A percentile compares a stretch with the other conserved stretches of the same genome.
Evolutionary conservation across 345 rosid genomes (phyloP).

Genomic region (Mangifera indica): DNA sequence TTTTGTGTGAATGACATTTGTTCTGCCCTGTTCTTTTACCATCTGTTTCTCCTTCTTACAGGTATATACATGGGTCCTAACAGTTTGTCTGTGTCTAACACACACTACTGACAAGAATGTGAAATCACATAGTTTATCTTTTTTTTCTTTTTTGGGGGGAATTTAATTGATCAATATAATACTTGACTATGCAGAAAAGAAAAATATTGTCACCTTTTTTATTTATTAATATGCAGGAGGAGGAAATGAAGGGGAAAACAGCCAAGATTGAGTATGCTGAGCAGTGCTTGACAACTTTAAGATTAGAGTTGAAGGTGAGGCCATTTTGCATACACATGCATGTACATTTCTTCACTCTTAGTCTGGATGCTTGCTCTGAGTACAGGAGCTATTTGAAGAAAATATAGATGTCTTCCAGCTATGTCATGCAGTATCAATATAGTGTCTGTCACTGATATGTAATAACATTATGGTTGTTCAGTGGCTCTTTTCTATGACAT

Average conservation of each 20-base stretch:
- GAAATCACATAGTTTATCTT: background rate
- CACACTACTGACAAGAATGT: background rate
- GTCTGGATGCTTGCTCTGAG: background rate
- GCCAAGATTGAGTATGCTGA: conserved; percentile 73
- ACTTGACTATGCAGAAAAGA: background rate
- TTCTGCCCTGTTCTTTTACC: no score
- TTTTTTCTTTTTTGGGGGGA: background rate
- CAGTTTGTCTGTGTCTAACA: background rate
- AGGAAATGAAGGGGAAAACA: conserved; percentile 69
- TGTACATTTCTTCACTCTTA: background rate
- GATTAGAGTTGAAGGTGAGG: conserved; percentile 81
- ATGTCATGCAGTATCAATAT: background rate
- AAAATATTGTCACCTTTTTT: conserved; percentile 5
- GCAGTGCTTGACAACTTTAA: conserved; percentile 73
- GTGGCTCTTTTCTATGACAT: background rate
- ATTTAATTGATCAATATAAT: background rate
- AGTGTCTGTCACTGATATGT: background rate
- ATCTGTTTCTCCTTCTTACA: no score
- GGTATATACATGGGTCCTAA: no score
- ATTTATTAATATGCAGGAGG: conserved; percentile 56
- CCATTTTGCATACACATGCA: conserved; percentile 1
- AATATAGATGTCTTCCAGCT: background rate
- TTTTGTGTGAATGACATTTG: no score
- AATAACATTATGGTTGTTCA: conserved; percentile 10
- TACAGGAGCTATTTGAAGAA: background rate